Evolutionary conservation across 495 filamentous ascomycete genomes (phyloP), one percentile per base, ranked within the genome.

Genomic region (Amorphotheca resinae): DNA sequence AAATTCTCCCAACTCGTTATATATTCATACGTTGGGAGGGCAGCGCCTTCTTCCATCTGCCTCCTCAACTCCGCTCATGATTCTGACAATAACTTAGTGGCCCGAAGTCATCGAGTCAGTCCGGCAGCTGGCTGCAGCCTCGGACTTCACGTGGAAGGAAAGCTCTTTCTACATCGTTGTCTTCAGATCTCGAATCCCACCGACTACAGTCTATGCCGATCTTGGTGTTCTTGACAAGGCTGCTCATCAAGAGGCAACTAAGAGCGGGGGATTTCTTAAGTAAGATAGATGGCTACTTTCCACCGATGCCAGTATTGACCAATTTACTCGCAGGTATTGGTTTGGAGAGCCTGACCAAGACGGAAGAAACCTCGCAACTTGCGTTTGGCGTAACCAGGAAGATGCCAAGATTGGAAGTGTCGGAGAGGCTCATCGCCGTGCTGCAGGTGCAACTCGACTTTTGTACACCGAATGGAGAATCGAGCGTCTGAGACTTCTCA

Each of bases 251-350:
- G 85, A 93, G 59, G 87, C 87, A 9, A 77, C 72, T 3, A 66
- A 66, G 25, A 80, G 77, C 49, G 86, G 85, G 1, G 87, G 87
- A n/a, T 68, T 95, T 54, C 63, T 93, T 53, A 91, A 93, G 73
- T 74, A 59, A 26, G 67, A 18, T 30, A 18, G 3, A 36, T 58
- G 45, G 52, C 35, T 41, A 34, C 49, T 49, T 22, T 53, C 53
- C 50, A 28, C n/a, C 15, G 12, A 0, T 40, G 12, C n/a, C 44
- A 44, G 37, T 22, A 53, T 53, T 61, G 42, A 63, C 51, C 2
- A 16, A 48, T 16, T n/a, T n/a, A n/a, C 26, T 2, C 21, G n/a
- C 53, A 74, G 71, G 48, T 87, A 88, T 63, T 91, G 84, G 84
- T 88, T 83, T 56, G 82, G 82, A 11, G 60, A 58, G 22, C 81